These are phyloP conservation scores for Orbilia oligospora DNA, from an alignment of 2,329 filamentous ascomycete genomes.

Conservation along the genomic window DNA sequence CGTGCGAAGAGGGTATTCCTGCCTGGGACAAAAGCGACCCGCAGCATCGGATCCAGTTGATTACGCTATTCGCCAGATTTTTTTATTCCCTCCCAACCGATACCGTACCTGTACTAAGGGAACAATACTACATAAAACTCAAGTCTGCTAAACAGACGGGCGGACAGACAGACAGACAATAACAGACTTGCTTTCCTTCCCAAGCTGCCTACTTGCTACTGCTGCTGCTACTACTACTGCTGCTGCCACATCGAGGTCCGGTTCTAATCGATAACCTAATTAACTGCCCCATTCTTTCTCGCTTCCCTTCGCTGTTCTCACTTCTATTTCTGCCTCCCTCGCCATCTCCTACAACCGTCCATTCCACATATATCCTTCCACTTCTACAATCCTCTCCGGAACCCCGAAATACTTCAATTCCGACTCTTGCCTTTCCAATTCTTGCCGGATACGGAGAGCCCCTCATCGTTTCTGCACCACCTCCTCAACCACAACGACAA, in stretches of 20 bases:
- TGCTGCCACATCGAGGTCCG: constrained; percentile 3
- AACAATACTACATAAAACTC: not conserved
- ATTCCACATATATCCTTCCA: not conserved
- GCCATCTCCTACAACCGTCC: not conserved
- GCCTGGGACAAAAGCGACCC: constrained; percentile 34
- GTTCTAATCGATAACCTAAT: constrained; percentile 21
- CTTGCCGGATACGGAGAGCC: constrained; percentile 38
- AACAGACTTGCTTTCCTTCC: not conserved
- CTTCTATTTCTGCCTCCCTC: not conserved
- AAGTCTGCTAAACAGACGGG: not conserved
- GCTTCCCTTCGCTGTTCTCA: constrained; percentile 9
- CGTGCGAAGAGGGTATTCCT: constrained; percentile 25
- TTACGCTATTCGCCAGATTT: constrained; percentile 52
- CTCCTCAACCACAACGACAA: not conserved
- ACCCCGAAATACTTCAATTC: constrained; percentile 2
- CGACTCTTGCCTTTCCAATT: constrained; percentile 6
- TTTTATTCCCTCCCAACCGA: constrained; percentile 32
- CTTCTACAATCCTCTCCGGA: constrained; percentile 17
- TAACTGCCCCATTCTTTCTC: constrained; percentile 16
- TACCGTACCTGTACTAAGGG: not conserved
- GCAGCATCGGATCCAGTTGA: constrained; percentile 46
- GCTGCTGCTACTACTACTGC: not conserved
- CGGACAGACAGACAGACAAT: not conserved
- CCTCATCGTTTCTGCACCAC: constrained; percentile 29
- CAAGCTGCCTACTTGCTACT: too few relatives aligned